Conservation (phyloP, 345 rosid genomes). For the Turnera subulata region DNA sequence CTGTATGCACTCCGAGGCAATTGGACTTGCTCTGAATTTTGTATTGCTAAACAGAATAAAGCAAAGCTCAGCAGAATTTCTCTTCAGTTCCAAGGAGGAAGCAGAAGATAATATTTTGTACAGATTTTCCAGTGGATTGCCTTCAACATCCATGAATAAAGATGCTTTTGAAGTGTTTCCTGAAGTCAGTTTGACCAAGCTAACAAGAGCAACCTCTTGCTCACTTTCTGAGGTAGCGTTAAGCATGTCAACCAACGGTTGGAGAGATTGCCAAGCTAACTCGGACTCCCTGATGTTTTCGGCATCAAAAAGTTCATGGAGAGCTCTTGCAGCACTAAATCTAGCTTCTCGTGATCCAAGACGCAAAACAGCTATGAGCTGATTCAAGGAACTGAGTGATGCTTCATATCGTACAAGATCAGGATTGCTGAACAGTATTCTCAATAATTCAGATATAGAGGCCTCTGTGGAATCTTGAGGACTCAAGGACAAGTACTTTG, state of each 20-base stretch:
- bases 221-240: constrained; percentile 64
- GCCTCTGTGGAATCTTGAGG: constrained; percentile 84
- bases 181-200: constrained; percentile 65
- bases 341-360: constrained; percentile 76
- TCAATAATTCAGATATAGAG: constrained; percentile 60
- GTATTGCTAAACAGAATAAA: constrained; percentile 52
- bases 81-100: constrained; percentile 64
- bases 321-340: constrained; percentile 78
- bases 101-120: constrained; percentile 57
- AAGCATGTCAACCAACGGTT: constrained; percentile 84
- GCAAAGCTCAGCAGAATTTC: constrained; percentile 68
- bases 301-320: constrained; percentile 65
- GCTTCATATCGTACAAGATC: constrained; percentile 66
- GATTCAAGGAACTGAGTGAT: constrained; percentile 67
- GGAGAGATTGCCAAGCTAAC: constrained; percentile 69
- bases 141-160: constrained; percentile 52
- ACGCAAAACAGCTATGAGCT: constrained; percentile 81
- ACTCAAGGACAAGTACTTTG: constrained; percentile 71
- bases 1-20: constrained; percentile 57
- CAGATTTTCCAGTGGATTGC: constrained; percentile 56
- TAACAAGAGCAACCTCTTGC: constrained; percentile 68
- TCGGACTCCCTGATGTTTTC: constrained; percentile 68
- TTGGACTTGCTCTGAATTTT: constrained; percentile 47
- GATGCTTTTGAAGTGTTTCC: constrained; percentile 48
- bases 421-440: constrained; percentile 63